Evolutionary conservation across 768 basidiomycete species (phyloP), one percentile per base, ranked within the genome.

Genomic region (Lepiota brunneoincarnata): DNA sequence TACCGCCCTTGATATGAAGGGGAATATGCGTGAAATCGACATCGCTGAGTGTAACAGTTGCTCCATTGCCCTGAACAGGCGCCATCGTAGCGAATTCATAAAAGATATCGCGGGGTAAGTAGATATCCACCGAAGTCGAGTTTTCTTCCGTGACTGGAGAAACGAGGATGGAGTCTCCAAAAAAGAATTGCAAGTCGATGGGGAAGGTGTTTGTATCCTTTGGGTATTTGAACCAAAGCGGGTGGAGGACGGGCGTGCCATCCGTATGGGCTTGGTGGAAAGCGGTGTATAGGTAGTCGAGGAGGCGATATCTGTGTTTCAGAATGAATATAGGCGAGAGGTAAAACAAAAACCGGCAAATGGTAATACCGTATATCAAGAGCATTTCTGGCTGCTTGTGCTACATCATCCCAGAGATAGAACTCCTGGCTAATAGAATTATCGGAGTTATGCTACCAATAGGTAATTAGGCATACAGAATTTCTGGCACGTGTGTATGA

Each of bases 261-360:
- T 81, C 77, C 14, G 70, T 42, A 55, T 72, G 70, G 2, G 82
- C 81, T 43, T 74, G 65, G 63, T 87, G 84, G 75, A 88, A 82
- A 2, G 83, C 77, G 4, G 87, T 89, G 67, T 86, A 88, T 53
- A 89, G 63, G 67, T 89, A 88, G 63, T 88, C 87, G 44, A 89
- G 59, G 3, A 88, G 72, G 48, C 84, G 84, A 60, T 87, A 86
- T 12, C 83, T 85, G 49, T 31, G 31, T 31, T 31, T 4, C 17
- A 40, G n/a, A 15, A 28, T 17, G 4, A 11, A 28, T 18, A 44
- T 24, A 38, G 37, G 26, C 14, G 46, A 14, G 18, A 17, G 20
- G 15, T 39, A 49, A 38, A n/a, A 44, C 9, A 51, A 2, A n/a
- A n/a, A n/a, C n/a, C 3, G 31, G n/a, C 10, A 14, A 20, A 17